Base-by-base conservation (phyloP, 208 protist species). In the Leishmania gerbilli region DNA sequence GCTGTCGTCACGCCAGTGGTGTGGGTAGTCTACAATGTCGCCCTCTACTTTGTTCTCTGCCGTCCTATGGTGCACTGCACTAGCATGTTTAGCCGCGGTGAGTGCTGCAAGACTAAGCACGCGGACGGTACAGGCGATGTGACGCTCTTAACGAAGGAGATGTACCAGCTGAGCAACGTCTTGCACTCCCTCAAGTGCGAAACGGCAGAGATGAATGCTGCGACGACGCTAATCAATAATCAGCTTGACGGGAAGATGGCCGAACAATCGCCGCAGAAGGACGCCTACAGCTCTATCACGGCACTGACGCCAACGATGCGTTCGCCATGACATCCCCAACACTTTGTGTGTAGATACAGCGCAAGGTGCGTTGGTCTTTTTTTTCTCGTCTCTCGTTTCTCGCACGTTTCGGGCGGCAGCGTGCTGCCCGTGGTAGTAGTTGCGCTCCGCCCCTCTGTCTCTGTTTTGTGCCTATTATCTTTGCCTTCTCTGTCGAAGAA, bases 21-120 rank as follows among this genome's bases (percentile, higher is more conserved):
- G 77, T 93, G 88, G 82, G 1, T 91, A 0, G 8, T 91, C 3
- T 95, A 95, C 75, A 74, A 95, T 27, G 13, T 88, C 3, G 34
- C 89, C 0, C 49, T 90, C 34, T 95, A 93, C 81, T 75, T 94
- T 2, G 74, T 93, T 58, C 55, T 97, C 9, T 92, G 90, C 74
- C 78, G 87, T 7, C 89, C 91, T 11, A 76, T 97, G 81, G 53
- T 79, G 40, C 85, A 76, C 21, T 86, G 81, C 76, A 89, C 86
- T 1, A 79, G 78, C 19, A 72, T 88, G 34, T 93, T 90, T 69
- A 53, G 58, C 68, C 62, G 64, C 8, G 90, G 86, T 3, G 45
- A 49, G 56, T 86, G 76, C 81, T 87, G 81, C 81, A 82, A 75
- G 45, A 77, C 81, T 40, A 75, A 81, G 27, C 74, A 83, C 53